These are phyloP conservation scores for Leishmania aethiopica DNA, from an alignment of 208 protist genomes.

Conservation along the genomic window DNA sequence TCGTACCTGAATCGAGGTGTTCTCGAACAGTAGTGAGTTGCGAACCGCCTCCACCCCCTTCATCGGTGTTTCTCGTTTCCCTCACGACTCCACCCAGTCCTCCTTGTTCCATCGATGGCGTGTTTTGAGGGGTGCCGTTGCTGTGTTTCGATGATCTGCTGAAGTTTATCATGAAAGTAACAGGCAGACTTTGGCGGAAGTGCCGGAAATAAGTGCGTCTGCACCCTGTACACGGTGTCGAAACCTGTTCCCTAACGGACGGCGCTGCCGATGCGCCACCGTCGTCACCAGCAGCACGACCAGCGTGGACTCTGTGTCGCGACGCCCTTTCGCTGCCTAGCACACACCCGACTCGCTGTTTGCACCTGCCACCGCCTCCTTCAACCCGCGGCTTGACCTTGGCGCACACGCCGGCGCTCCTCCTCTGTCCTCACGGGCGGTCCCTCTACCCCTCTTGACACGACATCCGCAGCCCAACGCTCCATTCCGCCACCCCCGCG, in stretches of 20 bases:
- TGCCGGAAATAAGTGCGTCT: background rate
- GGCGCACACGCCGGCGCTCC: background rate
- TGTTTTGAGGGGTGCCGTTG: background rate
- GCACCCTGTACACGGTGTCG: background rate
- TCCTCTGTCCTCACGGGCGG: background rate
- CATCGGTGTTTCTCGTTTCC: background rate
- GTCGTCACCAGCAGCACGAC: background rate
- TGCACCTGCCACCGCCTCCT: background rate
- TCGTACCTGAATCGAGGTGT: slow-evolving; percentile 17
- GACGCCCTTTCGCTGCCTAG: background rate
- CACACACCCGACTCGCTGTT: background rate
- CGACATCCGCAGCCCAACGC: too few species aligned
- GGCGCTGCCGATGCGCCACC: background rate
- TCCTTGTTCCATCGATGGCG: background rate
- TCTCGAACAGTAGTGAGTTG: background rate
- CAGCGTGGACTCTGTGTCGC: background rate
- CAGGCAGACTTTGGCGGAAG: background rate
- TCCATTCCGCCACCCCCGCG: too few species aligned
- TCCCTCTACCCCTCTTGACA: background rate
- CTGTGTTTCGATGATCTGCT: background rate
- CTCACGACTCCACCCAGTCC: background rate
- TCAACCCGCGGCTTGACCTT: background rate
- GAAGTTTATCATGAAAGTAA: background rate
- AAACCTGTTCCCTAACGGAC: background rate
- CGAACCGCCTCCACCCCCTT: too few species aligned